Percentiles rank a stretch among this genome's conserved stretches.
Evolutionary conservation across 306 rosid species (phyloP).

Genomic region (Quercus cerris): DNA sequence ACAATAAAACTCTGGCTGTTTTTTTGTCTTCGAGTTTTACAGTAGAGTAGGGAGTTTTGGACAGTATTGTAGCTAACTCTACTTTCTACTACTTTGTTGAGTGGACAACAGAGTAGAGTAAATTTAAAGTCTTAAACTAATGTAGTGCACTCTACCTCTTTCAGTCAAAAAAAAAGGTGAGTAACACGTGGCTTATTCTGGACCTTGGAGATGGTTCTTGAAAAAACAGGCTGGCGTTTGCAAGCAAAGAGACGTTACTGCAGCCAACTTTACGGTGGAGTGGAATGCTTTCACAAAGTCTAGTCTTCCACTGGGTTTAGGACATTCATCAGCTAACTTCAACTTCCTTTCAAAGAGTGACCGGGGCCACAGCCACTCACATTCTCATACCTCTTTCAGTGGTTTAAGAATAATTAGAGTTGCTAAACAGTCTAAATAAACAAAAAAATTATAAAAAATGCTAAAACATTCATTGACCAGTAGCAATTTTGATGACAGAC

Average conservation of each 20-base stretch:
- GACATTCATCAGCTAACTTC: background rate
- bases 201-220: background rate
- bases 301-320: background rate
- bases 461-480: background rate
- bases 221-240: slow-evolving; percentile 29
- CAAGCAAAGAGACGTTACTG: slow-evolving; percentile 10
- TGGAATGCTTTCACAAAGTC: background rate
- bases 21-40: too few relatives aligned
- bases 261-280: background rate
- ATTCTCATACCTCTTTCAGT: background rate
- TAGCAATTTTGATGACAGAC: too few relatives aligned
- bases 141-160: too few relatives aligned
- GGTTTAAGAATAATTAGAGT: background rate
- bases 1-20: too few relatives aligned
- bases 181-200: background rate
- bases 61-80: too few relatives aligned
- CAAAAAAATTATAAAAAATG: background rate
- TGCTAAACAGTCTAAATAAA: background rate
- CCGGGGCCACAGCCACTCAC: too few relatives aligned
- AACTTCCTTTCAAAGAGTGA: background rate
- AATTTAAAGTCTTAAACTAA: too few relatives aligned
- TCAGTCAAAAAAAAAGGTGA: background rate
- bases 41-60: too few relatives aligned
- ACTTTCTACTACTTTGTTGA: too few relatives aligned
- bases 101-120: too few relatives aligned